Evolutionary conservation across 805 yeast species (phyloP).

Genomic region (Candida krabiensis): DNA sequence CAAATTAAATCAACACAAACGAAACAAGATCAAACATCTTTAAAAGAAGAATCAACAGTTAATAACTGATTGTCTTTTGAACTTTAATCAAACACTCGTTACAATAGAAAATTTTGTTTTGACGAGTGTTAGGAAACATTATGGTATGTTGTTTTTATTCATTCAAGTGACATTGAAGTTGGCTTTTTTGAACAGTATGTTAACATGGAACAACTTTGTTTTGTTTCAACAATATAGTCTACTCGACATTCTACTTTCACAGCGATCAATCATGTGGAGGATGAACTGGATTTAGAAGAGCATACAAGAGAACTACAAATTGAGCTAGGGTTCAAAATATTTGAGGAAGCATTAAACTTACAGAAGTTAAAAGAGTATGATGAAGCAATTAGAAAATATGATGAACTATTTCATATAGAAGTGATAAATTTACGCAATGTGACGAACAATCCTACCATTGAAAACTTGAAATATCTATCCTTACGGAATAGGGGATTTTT

Average conservation of each 20-base stretch:
- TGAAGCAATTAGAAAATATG: constrained; percentile 56
- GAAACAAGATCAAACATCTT: too few species aligned
- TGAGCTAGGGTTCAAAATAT: constrained; percentile 79
- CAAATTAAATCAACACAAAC: too few species aligned
- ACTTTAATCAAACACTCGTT: too few species aligned
- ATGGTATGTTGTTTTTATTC: too few species aligned
- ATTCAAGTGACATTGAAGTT: too few species aligned
- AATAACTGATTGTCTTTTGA: too few species aligned
- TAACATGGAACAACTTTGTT: too few species aligned
- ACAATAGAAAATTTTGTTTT: too few species aligned
- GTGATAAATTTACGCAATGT: constrained; percentile 50
- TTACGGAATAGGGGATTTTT: constrained; percentile 81
- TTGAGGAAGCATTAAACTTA: constrained; percentile 63
- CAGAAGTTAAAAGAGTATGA: constrained; percentile 53
- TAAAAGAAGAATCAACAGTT: too few species aligned
- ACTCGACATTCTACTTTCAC: constrained; percentile 59
- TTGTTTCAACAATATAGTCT: background rate
- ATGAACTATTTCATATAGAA: constrained; percentile 63
- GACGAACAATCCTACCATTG: constrained; percentile 61
- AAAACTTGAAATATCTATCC: constrained; percentile 71
- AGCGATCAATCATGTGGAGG: constrained; percentile 78
- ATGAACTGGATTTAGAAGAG: constrained; percentile 79
- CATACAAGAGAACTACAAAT: constrained; percentile 89
- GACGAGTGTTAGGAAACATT: too few species aligned
- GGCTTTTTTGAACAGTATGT: too few species aligned